Percentiles rank a stretch among this genome's conserved stretches.
Conservation (phyloP, 1,284 basidiomycete genomes). For the Ganoderma boninense region DNA sequence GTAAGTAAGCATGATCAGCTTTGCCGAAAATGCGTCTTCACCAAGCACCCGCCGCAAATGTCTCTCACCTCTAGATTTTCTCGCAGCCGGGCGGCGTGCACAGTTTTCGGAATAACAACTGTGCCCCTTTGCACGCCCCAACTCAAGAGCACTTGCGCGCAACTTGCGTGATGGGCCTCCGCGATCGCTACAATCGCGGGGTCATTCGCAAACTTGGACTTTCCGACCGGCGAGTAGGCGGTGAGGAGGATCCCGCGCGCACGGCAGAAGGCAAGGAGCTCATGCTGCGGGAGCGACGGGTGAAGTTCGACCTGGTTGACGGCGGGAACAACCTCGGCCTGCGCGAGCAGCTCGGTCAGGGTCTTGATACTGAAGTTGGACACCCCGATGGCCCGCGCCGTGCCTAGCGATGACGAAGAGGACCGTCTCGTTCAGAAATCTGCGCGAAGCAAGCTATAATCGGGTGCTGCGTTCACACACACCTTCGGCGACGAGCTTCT, state of each 20-base stretch:
- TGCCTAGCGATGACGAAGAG: slow-evolving; percentile 50
- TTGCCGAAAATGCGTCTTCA: neutral
- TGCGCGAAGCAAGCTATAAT: neutral
- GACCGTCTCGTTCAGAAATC: slow-evolving; percentile 44
- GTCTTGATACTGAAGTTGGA: slow-evolving; percentile 70
- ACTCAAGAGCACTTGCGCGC: slow-evolving; percentile 60
- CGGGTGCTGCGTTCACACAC: slow-evolving; percentile 35
- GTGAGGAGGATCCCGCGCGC: slow-evolving; percentile 56
- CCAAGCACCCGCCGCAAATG: neutral
- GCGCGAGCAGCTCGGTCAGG: slow-evolving; percentile 47
- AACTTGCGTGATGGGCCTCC: slow-evolving; percentile 49
- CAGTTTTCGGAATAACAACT: slow-evolving; percentile 55
- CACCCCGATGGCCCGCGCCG: slow-evolving; percentile 64
- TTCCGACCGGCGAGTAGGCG: slow-evolving; percentile 67
- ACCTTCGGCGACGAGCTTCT: slow-evolving; percentile 24
- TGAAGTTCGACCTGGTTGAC: slow-evolving; percentile 61
- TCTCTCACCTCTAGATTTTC: slow-evolving; percentile 51
- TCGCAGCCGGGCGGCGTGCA: slow-evolving; percentile 51
- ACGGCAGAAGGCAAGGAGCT: slow-evolving; percentile 55
- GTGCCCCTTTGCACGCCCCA: slow-evolving; percentile 56
- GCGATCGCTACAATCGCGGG: slow-evolving; percentile 52
- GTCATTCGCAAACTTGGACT: slow-evolving; percentile 37
- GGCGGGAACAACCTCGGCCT: slow-evolving; percentile 53
- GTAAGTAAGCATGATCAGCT: neutral
- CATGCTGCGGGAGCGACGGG: slow-evolving; percentile 53